Percentiles rank a stretch among this genome's conserved stretches.
These are phyloP conservation scores for Termitomyces sp. DNA, from an alignment of 768 basidiomycete species.

Conservation along the genomic window DNA sequence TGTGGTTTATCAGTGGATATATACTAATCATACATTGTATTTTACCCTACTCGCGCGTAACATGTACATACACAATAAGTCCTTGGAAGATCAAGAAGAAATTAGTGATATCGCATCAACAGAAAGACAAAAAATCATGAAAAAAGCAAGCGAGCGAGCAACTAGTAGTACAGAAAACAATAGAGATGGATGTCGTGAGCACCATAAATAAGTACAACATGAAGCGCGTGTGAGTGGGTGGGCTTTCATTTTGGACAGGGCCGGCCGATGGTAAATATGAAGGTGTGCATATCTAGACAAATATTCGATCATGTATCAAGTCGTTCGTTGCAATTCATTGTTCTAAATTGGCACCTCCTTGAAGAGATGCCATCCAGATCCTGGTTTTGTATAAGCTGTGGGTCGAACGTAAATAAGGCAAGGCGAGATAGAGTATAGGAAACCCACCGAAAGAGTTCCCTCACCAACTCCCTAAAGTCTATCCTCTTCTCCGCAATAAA, in stretches of 20 bases:
- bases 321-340: constrained; percentile 19
- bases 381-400: constrained; percentile 85
- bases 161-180: constrained; percentile 9
- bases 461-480: constrained; percentile 93
- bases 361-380: constrained; percentile 92
- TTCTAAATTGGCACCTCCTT: constrained; percentile 43
- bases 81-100: constrained; percentile 7
- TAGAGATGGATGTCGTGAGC: constrained; percentile 1
- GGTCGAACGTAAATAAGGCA: not conserved
- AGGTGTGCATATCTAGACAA: constrained; percentile 11
- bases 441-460: constrained; percentile 84
- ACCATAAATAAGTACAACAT: constrained; percentile 9
- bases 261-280: constrained; percentile 13
- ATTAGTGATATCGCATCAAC: constrained; percentile 9
- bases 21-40: constrained; percentile 26
- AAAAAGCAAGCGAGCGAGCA: not conserved
- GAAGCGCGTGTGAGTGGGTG: not conserved
- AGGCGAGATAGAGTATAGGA: not conserved
- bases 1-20: constrained; percentile 20
- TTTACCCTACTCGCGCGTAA: constrained; percentile 15
- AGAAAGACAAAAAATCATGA: constrained; percentile 6
- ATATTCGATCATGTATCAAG: constrained; percentile 3
- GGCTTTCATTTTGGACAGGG: constrained; percentile 10
- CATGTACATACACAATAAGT: constrained; percentile 9
- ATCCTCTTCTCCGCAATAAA: constrained; percentile 95